A percentile compares a stretch with the other conserved stretches of the same genome.
phyloP scores from a whole-genome alignment of 805 yeast genomes.

The Candida suzukii region DNA sequence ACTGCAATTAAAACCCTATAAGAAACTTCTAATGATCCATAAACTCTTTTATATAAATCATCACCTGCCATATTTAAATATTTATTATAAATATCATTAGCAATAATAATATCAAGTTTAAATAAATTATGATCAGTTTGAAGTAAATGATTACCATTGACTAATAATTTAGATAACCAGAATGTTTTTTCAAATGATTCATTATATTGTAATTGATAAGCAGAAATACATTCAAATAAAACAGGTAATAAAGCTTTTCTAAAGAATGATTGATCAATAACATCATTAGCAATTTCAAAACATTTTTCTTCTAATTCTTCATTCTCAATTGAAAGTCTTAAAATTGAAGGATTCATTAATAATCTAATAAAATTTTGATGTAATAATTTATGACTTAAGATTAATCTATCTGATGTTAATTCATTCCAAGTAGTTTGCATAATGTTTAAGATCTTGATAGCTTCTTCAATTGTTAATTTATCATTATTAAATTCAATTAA shows the following conservation, averaged over 20 bases:
- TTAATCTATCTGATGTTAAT: constrained; percentile 50
- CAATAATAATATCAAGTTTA: constrained; percentile 51
- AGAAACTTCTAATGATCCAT: constrained; percentile 54
- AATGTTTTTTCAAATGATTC: constrained; percentile 29
- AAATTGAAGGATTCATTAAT: constrained; percentile 33
- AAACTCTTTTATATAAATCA: constrained; percentile 37
- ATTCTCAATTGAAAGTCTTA: constrained; percentile 29
- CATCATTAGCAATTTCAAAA: constrained; percentile 30
- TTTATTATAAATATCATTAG: constrained; percentile 39
- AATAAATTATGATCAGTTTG: constrained; percentile 55
- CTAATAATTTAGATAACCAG: constrained; percentile 49
- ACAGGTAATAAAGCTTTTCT: constrained; percentile 66
- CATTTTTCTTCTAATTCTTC: constrained; percentile 23
- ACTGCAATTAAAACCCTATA: constrained; percentile 44
- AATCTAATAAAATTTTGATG: constrained; percentile 53
- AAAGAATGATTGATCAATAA: constrained; percentile 44
- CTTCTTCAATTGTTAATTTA: constrained; percentile 9
- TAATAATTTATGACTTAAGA: constrained; percentile 55
- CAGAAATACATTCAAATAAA: constrained; percentile 39
- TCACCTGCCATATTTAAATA: constrained; percentile 28
- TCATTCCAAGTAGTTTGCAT: constrained; percentile 49
- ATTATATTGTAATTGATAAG: constrained; percentile 31
- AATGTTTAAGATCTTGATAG: constrained; percentile 21
- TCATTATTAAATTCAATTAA: constrained; percentile 5
- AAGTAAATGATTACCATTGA: constrained; percentile 35